Base-by-base conservation (phyloP, 2,329 filamentous ascomycete genomes). In the Metarhizium album region DNA sequence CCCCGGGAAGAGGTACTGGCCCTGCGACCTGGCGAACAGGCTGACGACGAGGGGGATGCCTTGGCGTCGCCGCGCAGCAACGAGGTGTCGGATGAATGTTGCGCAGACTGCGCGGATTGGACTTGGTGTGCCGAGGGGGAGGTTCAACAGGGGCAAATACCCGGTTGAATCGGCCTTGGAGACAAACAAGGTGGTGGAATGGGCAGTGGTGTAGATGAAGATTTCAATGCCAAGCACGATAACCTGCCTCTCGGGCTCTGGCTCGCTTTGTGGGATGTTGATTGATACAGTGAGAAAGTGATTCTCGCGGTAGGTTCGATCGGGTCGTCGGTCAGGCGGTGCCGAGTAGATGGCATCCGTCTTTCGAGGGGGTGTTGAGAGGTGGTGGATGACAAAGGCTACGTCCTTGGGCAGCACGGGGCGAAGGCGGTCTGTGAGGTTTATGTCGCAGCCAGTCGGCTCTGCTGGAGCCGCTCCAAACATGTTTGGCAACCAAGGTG, bases 131-230 rank as follows among this genome's bases (percentile, higher is more conserved):
- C 78, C 74, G 57, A 72, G 78, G 16, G 83, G 78, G 0, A 87
- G 71, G 18, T 78, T 70, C 35, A 90, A 71, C 2, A 85, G 73
- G 57, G 83, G 74, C 9, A 96, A 71, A 63, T 89, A 94, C 23
- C 94, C 93, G 0, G 91, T 96, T 9, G 93, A 96, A 70, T 98
- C 93, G 46, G 93, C 93, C 68, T 98, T 98, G 55, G 90, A 91
- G 23, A 98, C 85, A 65, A 98, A 98, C 49, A 97, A 78, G 3
- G 87, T 96, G 1, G 86, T 95, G 23, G 89, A 79, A 59, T 80
- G 78, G 45, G 80, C 78, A 0, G 90, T 95, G 0, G 83, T 86
- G 68, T 94, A 98, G 53, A 98, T 79, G 59, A 93, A 76, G 48
- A 96, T 75, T 64, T 98, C 93, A 55, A 98, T 77, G 16, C 86